A percentile compares a stretch with the other conserved stretches of the same genome.
Evolutionary conservation across 1,139 yeast species (phyloP).

Genomic region (Yamadazyma taylorii): DNA sequence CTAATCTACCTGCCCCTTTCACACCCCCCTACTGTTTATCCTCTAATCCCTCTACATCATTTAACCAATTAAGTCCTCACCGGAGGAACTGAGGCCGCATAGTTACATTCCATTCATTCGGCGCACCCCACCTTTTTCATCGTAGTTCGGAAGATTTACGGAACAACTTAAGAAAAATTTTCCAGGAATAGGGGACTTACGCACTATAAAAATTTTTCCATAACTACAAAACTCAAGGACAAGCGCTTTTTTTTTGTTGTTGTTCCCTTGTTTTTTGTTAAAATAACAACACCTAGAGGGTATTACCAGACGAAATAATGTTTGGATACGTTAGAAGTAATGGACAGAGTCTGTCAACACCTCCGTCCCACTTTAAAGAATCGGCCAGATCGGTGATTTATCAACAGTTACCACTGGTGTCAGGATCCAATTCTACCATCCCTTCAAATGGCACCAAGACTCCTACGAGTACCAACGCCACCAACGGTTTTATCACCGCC

Average conservation of each 20-base stretch:
- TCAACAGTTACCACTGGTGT: constrained; percentile 40
- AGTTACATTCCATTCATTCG: not conserved
- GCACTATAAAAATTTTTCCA: constrained; percentile 1
- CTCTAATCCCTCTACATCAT: no score
- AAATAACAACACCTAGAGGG: not conserved
- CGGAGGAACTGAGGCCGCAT: no score
- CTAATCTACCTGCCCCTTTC: no score
- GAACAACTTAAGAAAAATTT: constrained; percentile 11
- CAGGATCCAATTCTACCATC: constrained; percentile 13
- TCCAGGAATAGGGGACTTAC: constrained; percentile 7
- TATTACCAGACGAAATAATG: constrained; percentile 20
- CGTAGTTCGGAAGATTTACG: constrained; percentile 4
- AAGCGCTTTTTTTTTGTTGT: no score
- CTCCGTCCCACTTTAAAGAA: constrained; percentile 45
- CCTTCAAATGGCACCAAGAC: no score
- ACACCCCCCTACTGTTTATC: no score
- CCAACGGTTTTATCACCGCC: not conserved
- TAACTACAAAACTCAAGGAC: not conserved
- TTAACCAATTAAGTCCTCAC: no score
- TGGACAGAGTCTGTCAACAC: constrained; percentile 30
- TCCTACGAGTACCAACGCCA: no score
- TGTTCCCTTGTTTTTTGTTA: no score
- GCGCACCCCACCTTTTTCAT: constrained; percentile 1
- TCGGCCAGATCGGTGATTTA: constrained; percentile 49
- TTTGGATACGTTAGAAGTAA: constrained; percentile 38